Evolutionary conservation across 192 early-diverging fungal genomes (phyloP).

Genomic region (Backusella sp.): DNA sequence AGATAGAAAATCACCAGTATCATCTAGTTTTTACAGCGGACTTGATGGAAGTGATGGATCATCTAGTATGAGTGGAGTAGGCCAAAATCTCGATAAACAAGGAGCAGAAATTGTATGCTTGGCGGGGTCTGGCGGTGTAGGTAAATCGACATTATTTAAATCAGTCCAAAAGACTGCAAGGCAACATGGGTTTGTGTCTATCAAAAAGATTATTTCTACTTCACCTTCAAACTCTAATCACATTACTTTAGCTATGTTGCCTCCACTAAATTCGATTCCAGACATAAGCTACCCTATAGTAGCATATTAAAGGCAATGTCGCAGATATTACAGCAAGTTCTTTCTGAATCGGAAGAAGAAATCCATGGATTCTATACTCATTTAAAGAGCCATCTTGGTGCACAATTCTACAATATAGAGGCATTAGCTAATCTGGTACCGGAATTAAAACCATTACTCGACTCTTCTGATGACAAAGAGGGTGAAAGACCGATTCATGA

Average conservation of each 20-base stretch:
- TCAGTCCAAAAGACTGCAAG: conserved; percentile 30
- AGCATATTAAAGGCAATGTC: conserved; percentile 31
- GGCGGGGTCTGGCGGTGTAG: conserved; percentile 28
- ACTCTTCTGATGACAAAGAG: not conserved
- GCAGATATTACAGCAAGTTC: conserved; percentile 32
- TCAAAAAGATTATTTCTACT: not conserved
- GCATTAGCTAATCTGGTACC: conserved; percentile 26
- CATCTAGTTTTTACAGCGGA: conserved; percentile 21
- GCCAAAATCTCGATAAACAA: not conserved
- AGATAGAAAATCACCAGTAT: conserved; percentile 5
- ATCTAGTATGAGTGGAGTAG: not conserved
- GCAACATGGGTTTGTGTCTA: conserved; percentile 19
- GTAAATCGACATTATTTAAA: conserved; percentile 27
- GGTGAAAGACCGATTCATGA: not conserved
- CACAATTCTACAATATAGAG: conserved; percentile 18
- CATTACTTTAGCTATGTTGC: conserved; percentile 22
- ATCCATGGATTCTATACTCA: conserved; percentile 18
- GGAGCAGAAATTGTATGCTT: conserved; percentile 20
- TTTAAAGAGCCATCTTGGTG: conserved; percentile 12
- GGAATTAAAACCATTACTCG: conserved; percentile 23
- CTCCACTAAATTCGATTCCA: conserved; percentile 29
- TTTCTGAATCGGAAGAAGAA: conserved; percentile 32
- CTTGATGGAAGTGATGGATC: conserved; percentile 26
- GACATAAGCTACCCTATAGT: conserved; percentile 28
- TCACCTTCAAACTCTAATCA: not conserved